Percentiles rank a stretch among this genome's conserved stretches.
phyloP scores from a whole-genome alignment of 1,139 yeast species.

The Protomyces lactucae-debilis region DNA sequence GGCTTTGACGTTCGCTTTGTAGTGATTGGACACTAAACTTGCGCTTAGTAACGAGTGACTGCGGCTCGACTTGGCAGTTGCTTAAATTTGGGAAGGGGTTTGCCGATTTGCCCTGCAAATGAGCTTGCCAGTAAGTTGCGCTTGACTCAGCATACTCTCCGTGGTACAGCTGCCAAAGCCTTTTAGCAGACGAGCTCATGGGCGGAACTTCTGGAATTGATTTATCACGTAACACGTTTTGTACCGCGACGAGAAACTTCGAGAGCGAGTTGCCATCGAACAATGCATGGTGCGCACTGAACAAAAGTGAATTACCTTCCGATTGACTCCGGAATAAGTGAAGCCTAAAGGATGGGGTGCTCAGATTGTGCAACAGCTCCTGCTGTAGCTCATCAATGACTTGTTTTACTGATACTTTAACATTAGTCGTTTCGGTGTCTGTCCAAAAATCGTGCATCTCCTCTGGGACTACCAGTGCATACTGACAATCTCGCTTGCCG shows the following conservation, averaged over 20 bases:
- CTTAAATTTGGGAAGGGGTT: slow-evolving; percentile 10
- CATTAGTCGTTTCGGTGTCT: slow-evolving; percentile 19
- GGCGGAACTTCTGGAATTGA: neutral
- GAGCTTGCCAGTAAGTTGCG: slow-evolving; percentile 1
- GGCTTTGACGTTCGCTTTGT: slow-evolving; percentile 1
- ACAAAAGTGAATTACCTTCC: slow-evolving; percentile 11
- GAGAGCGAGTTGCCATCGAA: slow-evolving; percentile 31
- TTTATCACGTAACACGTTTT: neutral
- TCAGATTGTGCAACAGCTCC: neutral
- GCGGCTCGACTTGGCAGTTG: neutral
- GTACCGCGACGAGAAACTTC: slow-evolving; percentile 2
- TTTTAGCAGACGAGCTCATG: neutral
- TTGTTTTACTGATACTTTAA: slow-evolving; percentile 16
- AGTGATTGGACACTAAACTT: neutral
- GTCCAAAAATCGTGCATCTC: neutral
- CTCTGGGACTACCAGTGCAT: slow-evolving; percentile 29
- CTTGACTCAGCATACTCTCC: neutral
- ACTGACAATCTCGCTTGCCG: slow-evolving; percentile 20
- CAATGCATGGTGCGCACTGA: slow-evolving; percentile 33
- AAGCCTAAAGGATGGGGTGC: slow-evolving; percentile 1
- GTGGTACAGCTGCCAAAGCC: slow-evolving; percentile 2
- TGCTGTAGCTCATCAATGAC: neutral
- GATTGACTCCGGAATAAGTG: neutral
- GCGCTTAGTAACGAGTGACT: neutral
- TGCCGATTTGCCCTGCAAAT: neutral